These are phyloP conservation scores for Tephrocybe sp. DNA, from an alignment of 768 basidiomycete species.

Conservation along the genomic window DNA sequence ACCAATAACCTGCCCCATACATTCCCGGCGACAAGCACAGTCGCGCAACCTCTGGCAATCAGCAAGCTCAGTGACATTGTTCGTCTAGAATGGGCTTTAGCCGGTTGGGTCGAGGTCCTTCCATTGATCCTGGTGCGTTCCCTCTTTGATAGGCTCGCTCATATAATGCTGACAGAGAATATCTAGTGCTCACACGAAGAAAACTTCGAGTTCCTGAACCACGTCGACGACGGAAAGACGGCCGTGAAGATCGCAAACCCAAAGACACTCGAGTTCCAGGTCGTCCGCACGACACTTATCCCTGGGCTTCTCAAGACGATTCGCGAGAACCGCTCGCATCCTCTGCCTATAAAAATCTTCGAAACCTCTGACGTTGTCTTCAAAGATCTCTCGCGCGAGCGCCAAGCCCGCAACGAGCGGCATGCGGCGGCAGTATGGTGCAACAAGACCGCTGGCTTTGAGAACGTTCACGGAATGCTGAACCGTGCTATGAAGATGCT, in stretches of 20 bases:
- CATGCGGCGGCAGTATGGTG: slow-evolving; percentile 93
- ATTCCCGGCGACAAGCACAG: slow-evolving; percentile 92
- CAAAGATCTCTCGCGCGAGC: slow-evolving; percentile 76
- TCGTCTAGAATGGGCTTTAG: slow-evolving; percentile 86
- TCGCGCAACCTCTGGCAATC: slow-evolving; percentile 87
- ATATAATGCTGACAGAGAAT: not conserved
- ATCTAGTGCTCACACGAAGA: slow-evolving; percentile 95
- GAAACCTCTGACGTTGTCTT: slow-evolving; percentile 92
- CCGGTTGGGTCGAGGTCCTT: slow-evolving; percentile 94
- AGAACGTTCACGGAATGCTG: slow-evolving; percentile 91
- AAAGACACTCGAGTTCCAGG: slow-evolving; percentile 96
- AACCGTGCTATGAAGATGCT: slow-evolving; percentile 96
- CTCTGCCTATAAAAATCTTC: slow-evolving; percentile 91
- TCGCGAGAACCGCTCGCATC: slow-evolving; percentile 92
- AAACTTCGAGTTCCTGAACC: slow-evolving; percentile 94
- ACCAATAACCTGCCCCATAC: slow-evolving; percentile 91
- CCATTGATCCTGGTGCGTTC: slow-evolving; percentile 84
- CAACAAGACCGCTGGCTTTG: slow-evolving; percentile 95
- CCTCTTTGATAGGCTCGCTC: not conserved
- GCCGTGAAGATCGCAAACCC: slow-evolving; percentile 95
- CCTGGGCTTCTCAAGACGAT: slow-evolving; percentile 96
- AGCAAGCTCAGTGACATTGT: slow-evolving; percentile 89
- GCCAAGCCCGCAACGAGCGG: slow-evolving; percentile 84
- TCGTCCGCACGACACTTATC: slow-evolving; percentile 92
- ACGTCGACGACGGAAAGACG: slow-evolving; percentile 71